Percentiles rank a stretch among this genome's conserved stretches.
Evolutionary conservation across 2,329 filamentous ascomycete genomes (phyloP).

Genomic region (Golovinomyces cichoracearum): DNA sequence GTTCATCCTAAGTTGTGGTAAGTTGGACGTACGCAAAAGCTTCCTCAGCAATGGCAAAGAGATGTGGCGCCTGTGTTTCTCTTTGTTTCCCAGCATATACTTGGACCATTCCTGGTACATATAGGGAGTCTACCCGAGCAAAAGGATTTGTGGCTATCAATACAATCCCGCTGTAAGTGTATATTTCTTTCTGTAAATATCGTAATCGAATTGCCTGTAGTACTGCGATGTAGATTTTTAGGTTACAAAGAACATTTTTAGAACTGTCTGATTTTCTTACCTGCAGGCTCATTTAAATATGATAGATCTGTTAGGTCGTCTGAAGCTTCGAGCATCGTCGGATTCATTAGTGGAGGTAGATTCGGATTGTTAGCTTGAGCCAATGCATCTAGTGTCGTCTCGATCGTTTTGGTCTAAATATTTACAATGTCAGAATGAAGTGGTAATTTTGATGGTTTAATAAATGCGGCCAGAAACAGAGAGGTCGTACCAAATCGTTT

Average conservation of each 20-base stretch:
- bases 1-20: not conserved
- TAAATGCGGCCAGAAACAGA: slow-evolving; percentile 3
- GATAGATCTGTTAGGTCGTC: slow-evolving; percentile 94
- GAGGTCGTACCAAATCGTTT: slow-evolving; percentile 55
- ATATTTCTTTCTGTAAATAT: slow-evolving; percentile 96
- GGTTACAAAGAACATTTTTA: too few species aligned
- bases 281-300: slow-evolving; percentile 92
- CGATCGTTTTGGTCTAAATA: slow-evolving; percentile 48
- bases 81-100: slow-evolving; percentile 93
- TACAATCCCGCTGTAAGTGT: slow-evolving; percentile 97
- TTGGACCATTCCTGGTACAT: slow-evolving; percentile 98
- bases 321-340: slow-evolving; percentile 89
- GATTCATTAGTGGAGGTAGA: slow-evolving; percentile 89
- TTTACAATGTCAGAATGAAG: not conserved
- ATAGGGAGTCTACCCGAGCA: slow-evolving; percentile 86
- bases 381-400: slow-evolving; percentile 51
- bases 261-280: slow-evolving; percentile 26
- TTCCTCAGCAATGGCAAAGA: slow-evolving; percentile 97
- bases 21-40: slow-evolving; percentile 67
- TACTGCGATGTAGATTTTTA: slow-evolving; percentile 31
- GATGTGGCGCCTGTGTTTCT: slow-evolving; percentile 84
- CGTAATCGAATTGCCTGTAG: slow-evolving; percentile 91
- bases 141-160: slow-evolving; percentile 97
- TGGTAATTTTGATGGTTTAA: too few species aligned
- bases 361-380: slow-evolving; percentile 50